Evolutionary conservation across 805 yeast species (phyloP), one percentile per base, ranked within the genome.

Genomic region (Debaryomyces tyrocola): DNA sequence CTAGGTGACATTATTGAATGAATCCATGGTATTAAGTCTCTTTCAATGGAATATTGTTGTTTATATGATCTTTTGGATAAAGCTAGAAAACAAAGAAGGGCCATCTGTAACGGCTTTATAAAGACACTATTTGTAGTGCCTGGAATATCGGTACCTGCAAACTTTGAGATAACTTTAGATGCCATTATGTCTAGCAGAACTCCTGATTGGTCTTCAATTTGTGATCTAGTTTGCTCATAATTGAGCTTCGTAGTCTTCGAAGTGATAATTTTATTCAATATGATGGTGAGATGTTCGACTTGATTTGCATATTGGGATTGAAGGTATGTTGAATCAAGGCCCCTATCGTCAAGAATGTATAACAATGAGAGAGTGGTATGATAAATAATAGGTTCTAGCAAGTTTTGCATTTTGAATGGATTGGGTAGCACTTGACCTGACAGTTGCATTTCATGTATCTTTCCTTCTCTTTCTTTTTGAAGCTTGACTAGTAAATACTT

Each of bases 1-100:
- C 51, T 56, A 0, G 64, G 51, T 0, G 78, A 57, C 3, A 52
- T 37, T 0, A 74, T 50, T 4, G 75, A 67, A 6, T 47, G 50
- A 1, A 71, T 58, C 75, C 75, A 73, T 11, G 37, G 50, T 4
- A 37, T 24, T 14, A 62, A 45, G 40, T 63, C 56, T 4, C 37
- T 41, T 20, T 41, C 41, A 17, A 48, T 39, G 20, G 43, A 35
- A 15, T 37, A 48, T 29, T 41, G 41, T 12, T 43, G 11, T 12
- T 36, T 21, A 20, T 18, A 44, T 6, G 15, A 40, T 20, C 33
- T 38, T 18, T 37, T 41, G 7, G 47, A 43, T 9, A 41, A 12
- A 6, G 41, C 5, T 17, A 38, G 24, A 20, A 44, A 48, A 31
- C 43, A 20, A 28, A 40, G 41, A 4, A 48, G 24, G 9, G 45